These are phyloP conservation scores for Albugo laibachii DNA, from an alignment of 352 stramenopile genomes.

Conservation along the genomic window DNA sequence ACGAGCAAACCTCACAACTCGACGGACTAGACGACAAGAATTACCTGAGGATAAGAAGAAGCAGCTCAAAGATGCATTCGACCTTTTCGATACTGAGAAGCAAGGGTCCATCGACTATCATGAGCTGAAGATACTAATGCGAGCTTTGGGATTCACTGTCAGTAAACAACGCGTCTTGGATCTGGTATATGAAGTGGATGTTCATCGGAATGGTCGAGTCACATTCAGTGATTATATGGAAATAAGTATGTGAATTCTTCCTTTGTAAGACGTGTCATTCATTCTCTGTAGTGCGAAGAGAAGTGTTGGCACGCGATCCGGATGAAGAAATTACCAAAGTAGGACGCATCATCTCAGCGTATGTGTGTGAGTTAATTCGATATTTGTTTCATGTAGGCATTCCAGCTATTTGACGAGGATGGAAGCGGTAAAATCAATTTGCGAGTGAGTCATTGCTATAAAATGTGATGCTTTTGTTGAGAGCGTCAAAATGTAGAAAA, in stretches of 20 bases:
- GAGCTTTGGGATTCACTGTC: constrained; percentile 83
- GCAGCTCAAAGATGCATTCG: constrained; percentile 84
- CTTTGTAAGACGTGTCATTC: neutral
- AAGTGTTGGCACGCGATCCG: constrained; percentile 70
- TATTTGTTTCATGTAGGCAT: constrained; percentile 26
- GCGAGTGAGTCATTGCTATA: constrained; percentile 19
- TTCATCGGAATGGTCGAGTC: constrained; percentile 61
- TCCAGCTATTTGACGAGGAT: constrained; percentile 89
- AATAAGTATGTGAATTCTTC: constrained; percentile 39
- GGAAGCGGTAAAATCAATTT: constrained; percentile 72
- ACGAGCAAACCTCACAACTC: too few species aligned
- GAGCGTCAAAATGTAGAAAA: constrained; percentile 53
- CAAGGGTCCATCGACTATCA: constrained; percentile 82
- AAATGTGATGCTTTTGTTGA: neutral
- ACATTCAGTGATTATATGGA: constrained; percentile 84
- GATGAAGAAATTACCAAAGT: constrained; percentile 84
- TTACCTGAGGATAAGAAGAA: constrained; percentile 69
- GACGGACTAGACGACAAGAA: constrained; percentile 16
- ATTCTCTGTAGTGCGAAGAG: constrained; percentile 29
- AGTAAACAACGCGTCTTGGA: constrained; percentile 77
- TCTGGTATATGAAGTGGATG: constrained; percentile 79
- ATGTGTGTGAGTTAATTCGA: neutral
- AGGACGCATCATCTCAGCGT: constrained; percentile 2
- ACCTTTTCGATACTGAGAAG: constrained; percentile 87
- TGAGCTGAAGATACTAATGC: constrained; percentile 88